These are phyloP conservation scores for Pyricularia sp. DNA, from an alignment of 2,329 filamentous ascomycete genomes.

Conservation along the genomic window DNA sequence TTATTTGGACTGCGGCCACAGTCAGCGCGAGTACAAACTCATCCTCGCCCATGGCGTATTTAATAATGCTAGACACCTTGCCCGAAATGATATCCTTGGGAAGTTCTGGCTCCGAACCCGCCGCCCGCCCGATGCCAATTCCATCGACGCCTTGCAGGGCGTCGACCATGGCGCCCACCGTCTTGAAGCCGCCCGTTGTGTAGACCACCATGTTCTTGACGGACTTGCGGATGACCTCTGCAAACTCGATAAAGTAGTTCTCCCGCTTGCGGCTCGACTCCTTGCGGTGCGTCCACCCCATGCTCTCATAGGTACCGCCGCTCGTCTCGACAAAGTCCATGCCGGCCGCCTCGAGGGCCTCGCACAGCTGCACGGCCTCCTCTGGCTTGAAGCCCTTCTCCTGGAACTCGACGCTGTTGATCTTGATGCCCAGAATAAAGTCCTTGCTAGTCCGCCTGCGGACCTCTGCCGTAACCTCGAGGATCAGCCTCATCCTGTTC, in stretches of 20 bases:
- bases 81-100: constrained; percentile 17
- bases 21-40: neutral
- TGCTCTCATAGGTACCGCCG: constrained; percentile 49
- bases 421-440: constrained; percentile 43
- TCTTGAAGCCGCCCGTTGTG: constrained; percentile 49
- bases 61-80: constrained; percentile 10
- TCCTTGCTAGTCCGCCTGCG: constrained; percentile 17
- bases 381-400: constrained; percentile 39
- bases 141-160: constrained; percentile 49
- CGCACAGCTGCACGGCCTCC: constrained; percentile 38
- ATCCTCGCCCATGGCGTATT: neutral
- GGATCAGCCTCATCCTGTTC: constrained; percentile 34
- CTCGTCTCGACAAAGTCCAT: constrained; percentile 50
- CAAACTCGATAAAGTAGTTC: constrained; percentile 52
- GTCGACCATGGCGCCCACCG: constrained; percentile 45
- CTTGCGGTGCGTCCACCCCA: constrained; percentile 39
- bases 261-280: constrained; percentile 47
- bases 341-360: constrained; percentile 34
- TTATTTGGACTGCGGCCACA: constrained; percentile 1
- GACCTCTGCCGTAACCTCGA: constrained; percentile 29
- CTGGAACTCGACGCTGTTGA: constrained; percentile 49
- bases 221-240: constrained; percentile 31
- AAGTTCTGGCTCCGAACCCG: constrained; percentile 22
- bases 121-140: constrained; percentile 41
- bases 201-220: constrained; percentile 43